Conservation (phyloP, 805 yeast species). For the Metschnikowia dekortorum region DNA sequence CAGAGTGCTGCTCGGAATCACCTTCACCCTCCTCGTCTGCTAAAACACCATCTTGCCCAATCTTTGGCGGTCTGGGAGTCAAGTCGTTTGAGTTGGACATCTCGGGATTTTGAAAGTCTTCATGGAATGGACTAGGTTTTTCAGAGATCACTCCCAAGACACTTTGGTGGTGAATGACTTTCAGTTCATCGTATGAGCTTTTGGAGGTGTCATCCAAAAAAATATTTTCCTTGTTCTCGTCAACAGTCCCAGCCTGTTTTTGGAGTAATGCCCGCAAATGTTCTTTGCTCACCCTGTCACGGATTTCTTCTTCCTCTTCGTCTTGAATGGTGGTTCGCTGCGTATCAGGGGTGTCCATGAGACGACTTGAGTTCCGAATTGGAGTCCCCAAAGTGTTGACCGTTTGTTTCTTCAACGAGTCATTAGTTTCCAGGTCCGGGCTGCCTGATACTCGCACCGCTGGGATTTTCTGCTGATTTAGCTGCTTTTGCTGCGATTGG, state of each 20-base stretch:
- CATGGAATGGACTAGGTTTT: conserved; percentile 8
- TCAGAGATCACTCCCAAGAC: conserved; percentile 24
- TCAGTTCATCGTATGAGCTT: conserved; percentile 15
- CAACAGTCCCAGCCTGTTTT: conserved; percentile 20
- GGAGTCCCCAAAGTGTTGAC: conserved; percentile 14
- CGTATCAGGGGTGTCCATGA: conserved; percentile 41
- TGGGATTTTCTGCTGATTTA: neutral
- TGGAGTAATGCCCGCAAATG: conserved; percentile 28
- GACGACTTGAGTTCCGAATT: conserved; percentile 10
- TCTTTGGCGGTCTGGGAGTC: conserved; percentile 30
- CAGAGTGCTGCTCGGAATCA: neutral
- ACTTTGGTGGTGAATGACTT: conserved; percentile 2
- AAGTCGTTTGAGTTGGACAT: conserved; percentile 12
- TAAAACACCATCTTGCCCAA: neutral
- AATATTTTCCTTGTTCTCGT: conserved; percentile 47
- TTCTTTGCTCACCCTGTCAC: conserved; percentile 30
- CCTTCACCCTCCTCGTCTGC: conserved; percentile 15
- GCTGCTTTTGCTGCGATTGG: neutral
- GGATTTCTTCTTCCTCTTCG: conserved; percentile 31
- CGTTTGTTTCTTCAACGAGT: neutral
- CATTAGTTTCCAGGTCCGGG: neutral
- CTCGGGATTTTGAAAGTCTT: neutral
- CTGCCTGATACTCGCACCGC: conserved; percentile 1
- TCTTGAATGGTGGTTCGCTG: conserved; percentile 42
- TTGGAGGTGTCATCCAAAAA: conserved; percentile 36